Percentiles rank a stretch among this genome's conserved stretches.
Conservation (phyloP, 108 stramenopile species). For the Cyclotella cryptica region DNA sequence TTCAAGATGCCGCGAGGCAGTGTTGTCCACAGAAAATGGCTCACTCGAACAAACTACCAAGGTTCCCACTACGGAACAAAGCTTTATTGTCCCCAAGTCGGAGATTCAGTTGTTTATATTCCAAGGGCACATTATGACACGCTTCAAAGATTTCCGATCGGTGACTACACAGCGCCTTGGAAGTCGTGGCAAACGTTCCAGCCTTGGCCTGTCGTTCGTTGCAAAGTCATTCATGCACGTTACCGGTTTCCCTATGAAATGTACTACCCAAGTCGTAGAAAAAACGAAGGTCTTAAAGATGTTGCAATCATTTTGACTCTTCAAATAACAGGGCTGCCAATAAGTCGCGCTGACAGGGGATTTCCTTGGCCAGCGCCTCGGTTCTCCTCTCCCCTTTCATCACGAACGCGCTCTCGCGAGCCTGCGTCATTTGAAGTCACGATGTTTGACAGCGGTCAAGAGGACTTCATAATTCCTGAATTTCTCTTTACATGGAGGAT, state of each 20-base stretch:
- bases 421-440: conserved; percentile 81
- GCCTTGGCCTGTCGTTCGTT: conserved; percentile 82
- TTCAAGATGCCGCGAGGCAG: conserved; percentile 60
- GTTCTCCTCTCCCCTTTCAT: conserved; percentile 54
- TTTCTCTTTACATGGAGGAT: conserved; percentile 63
- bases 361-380: conserved; percentile 79
- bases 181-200: conserved; percentile 74
- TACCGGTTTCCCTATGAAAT: conserved; percentile 85
- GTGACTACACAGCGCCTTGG: conserved; percentile 70
- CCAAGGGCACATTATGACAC: conserved; percentile 83
- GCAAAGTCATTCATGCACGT: conserved; percentile 69
- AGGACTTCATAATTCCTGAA: conserved; percentile 77
- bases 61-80: conserved; percentile 65
- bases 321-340: conserved; percentile 80
- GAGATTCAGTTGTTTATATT: conserved; percentile 89
- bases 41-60: conserved; percentile 62
- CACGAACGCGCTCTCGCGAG: conserved; percentile 49
- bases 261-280: conserved; percentile 52
- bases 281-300: conserved; percentile 50
- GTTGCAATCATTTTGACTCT: conserved; percentile 83
- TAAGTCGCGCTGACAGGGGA: conserved; percentile 55
- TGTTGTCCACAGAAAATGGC: conserved; percentile 66
- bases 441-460: conserved; percentile 71
- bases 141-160: conserved; percentile 63
- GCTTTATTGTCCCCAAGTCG: conserved; percentile 81